These are phyloP conservation scores for Pichia occidentalis DNA, from an alignment of 805 yeast species.

Conservation along the genomic window DNA sequence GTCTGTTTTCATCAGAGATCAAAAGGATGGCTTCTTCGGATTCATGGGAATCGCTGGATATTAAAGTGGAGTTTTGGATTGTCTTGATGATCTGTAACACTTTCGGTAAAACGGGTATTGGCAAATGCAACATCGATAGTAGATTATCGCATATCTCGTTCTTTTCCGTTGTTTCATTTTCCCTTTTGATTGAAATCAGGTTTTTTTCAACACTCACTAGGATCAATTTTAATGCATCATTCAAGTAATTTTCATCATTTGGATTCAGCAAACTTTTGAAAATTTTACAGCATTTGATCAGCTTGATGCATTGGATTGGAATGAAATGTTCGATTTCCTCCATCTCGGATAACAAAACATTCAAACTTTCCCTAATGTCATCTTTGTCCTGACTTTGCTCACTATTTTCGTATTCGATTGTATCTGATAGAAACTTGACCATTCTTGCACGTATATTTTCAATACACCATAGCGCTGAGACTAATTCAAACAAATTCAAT, in stretches of 20 bases:
- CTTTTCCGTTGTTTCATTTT: slow-evolving; percentile 1
- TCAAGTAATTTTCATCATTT: slow-evolving; percentile 16
- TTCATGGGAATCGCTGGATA: slow-evolving; percentile 8
- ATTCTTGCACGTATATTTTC: slow-evolving; percentile 16
- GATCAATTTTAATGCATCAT: slow-evolving; percentile 23
- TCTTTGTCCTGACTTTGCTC: slow-evolving; percentile 3
- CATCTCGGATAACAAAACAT: slow-evolving; percentile 5
- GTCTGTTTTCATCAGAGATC: slow-evolving; percentile 26
- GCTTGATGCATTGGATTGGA: slow-evolving; percentile 23
- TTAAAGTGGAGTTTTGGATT: neutral
- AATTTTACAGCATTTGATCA: slow-evolving; percentile 24
- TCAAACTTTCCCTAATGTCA: slow-evolving; percentile 2
- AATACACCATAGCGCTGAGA: slow-evolving; percentile 21
- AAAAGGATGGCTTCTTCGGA: slow-evolving; percentile 12
- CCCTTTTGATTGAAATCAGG: slow-evolving; percentile 17
- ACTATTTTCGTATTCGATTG: too few relatives aligned
- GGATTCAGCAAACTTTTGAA: slow-evolving; percentile 25
- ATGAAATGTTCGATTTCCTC: slow-evolving; percentile 15
- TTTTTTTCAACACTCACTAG: slow-evolving; percentile 19
- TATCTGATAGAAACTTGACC: slow-evolving; percentile 9
- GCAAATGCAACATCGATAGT: slow-evolving; percentile 3
- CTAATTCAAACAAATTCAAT: slow-evolving; percentile 22
- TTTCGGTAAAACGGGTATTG: slow-evolving; percentile 6
- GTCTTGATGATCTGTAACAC: slow-evolving; percentile 7
- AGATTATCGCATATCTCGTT: slow-evolving; percentile 3